Evolutionary conservation across 2,329 filamentous ascomycete species (phyloP), one percentile per base, ranked within the genome.

Genomic region (Teratosphaeria pseudoeucalypti): DNA sequence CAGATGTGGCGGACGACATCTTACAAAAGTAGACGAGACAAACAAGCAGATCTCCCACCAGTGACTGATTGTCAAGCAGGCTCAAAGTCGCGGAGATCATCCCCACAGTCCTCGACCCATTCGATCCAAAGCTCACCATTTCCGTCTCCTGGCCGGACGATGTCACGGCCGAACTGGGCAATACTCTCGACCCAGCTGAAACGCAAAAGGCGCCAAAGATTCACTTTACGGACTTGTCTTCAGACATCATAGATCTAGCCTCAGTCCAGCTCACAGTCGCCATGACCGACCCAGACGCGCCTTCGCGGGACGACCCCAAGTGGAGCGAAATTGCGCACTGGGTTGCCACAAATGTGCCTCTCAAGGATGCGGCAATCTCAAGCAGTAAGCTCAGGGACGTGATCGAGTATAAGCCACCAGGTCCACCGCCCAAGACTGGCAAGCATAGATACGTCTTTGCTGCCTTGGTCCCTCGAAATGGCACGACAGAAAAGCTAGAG

Each of bases 241-340:
- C 65, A 1, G 57, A 59, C 34, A n/a, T 60, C 14, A 34, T 34
- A 11, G 23, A 29, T 12, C 43, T 29, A 6, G 6, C 23, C 12
- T 53, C 53, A 11, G 62, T 67, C 53, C 75, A 74, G 47, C 79
- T 82, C 60, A 78, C 78, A 3, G 62, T 84, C 56, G 75, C 77
- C 11, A 72, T 84, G 3, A 83, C 81, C 1, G 82, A 85, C 65
- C 82, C 82, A 0, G 82, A 85, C 68, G 82, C 82, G n/a, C 81
- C 79, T 2, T 79, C 76, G 9, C 76, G 77, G 52, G 71, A 78
- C 1, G 69, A 84, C 61, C 81, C 81, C 1, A 74, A 80, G 58
- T 83, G 80, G 80, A 76, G 74, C 23, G 79, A 85, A 62, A 79
- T 84, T 71, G 84, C 81, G 66, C 82, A 84, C 67, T 84, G 81